Base-by-base conservation (phyloP, 192 early-diverging fungal species). In the Irineochytrium annulatum region DNA sequence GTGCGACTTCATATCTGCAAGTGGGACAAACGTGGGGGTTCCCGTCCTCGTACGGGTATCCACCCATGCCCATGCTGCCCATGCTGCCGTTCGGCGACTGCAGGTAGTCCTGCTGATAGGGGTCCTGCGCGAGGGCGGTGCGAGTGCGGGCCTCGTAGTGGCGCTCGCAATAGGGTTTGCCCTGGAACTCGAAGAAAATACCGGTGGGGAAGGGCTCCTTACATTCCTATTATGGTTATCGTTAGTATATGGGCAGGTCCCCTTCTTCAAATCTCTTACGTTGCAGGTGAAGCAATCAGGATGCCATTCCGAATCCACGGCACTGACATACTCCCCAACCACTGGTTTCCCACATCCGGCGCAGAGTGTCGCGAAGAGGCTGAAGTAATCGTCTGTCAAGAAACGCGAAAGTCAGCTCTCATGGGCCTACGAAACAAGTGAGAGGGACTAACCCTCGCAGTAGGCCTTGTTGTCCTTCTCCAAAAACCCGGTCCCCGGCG, bases 111-210 rank as follows among this genome's bases (percentile, higher is more conserved):
- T 8, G 37, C 11, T 8, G 8, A 8, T 8, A n/a, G 8, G 37
- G 37, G 37, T 13, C 37, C 37, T 41, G 37, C 11, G 8, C n/a
- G 37, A n/a, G n/a, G 37, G 37, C 37, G 37, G 37, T 41, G 37
- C n/a, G 8, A n/a, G 37, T 41, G n/a, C 37, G 37, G 13, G 17
- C 32, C 14, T 70, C 33, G 39, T 67, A 69, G 59, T 69, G 70
- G 26, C 24, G 17, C 41, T 70, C 67, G 60, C 68, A 69, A 22
- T 63, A 69, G n/a, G 68, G 32, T 28, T 68, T n/a, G 6, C 67
- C 68, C 16, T 70, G 37, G 19, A 30, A 46, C 60, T 63, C 62
- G 61, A 62, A 69, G 22, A 69, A 69, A 19, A 28, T 43, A 28
- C 68, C 68, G 3, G 22, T 48, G 5, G 68, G 28, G 52, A 69